These are phyloP conservation scores for Protea cynaroides DNA, from an alignment of 164 flowering plant species.

Conservation along the genomic window DNA sequence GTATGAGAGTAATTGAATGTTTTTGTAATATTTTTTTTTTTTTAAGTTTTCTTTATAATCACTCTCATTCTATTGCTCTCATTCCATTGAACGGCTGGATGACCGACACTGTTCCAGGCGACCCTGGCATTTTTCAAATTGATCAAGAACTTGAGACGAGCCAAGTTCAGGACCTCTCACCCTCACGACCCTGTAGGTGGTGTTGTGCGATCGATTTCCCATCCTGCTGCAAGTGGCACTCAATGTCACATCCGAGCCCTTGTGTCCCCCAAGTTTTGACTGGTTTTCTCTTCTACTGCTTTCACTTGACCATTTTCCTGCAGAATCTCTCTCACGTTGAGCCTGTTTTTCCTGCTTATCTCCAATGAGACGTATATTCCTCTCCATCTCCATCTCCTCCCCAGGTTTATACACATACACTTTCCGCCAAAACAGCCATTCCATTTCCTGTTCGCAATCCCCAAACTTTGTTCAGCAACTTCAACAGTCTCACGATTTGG, in stretches of 20 bases:
- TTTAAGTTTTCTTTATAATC: too few relatives aligned
- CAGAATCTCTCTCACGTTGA: conserved; percentile 40
- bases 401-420: too few relatives aligned
- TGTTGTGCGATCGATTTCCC: conserved; percentile 20
- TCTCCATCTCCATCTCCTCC: not conserved
- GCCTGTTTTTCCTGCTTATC: too few relatives aligned
- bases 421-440: conserved; percentile 22
- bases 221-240: conserved; percentile 23
- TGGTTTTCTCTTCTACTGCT: conserved; percentile 28
- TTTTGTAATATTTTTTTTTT: too few relatives aligned
- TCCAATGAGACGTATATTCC: too few relatives aligned
- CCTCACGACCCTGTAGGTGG: conserved; percentile 21
- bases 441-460: conserved; percentile 12
- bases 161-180: too few relatives aligned
- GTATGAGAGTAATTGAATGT: too few relatives aligned
- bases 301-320: conserved; percentile 31
- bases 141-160: too few relatives aligned
- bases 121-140: too few relatives aligned
- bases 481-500: conserved; percentile 18
- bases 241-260: conserved; percentile 27
- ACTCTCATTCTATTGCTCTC: too few relatives aligned
- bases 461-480: conserved; percentile 30
- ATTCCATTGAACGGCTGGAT: too few relatives aligned
- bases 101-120: too few relatives aligned
- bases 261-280: conserved; percentile 23